These are phyloP conservation scores for Prunus campanulata DNA, from an alignment of 306 rosid genomes.

Conservation along the genomic window DNA sequence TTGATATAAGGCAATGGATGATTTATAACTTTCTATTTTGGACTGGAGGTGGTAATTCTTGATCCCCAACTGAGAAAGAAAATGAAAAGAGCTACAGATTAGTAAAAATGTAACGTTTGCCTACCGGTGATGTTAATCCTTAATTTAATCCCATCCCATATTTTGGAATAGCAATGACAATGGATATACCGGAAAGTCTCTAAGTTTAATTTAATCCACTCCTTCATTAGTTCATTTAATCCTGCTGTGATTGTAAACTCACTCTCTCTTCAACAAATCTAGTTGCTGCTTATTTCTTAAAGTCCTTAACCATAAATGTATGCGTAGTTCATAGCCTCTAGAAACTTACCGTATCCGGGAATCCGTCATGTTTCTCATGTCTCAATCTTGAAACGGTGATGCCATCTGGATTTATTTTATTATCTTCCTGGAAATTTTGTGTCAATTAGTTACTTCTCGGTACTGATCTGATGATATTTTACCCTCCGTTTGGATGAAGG, in stretches of 20 bases:
- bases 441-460: background rate
- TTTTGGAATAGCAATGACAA: background rate
- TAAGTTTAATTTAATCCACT: background rate
- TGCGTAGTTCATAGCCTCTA: background rate
- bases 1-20: slow-evolving; percentile 2
- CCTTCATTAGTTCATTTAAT: background rate
- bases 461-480: background rate
- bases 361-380: background rate
- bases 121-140: background rate
- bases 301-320: background rate
- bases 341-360: background rate
- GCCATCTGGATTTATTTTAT: background rate
- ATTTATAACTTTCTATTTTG: background rate
- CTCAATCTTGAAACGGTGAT: background rate
- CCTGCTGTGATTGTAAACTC: background rate
- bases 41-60: background rate
- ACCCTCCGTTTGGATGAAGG: too few species aligned
- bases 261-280: background rate
- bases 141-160: background rate
- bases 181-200: background rate
- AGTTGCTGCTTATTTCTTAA: background rate
- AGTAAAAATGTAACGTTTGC: background rate
- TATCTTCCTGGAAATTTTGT: background rate
- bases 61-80: slow-evolving; percentile 26
- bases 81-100: slow-evolving; percentile 1